phyloP scores from a whole-genome alignment of 2,329 filamentous ascomycete genomes.

The Aspergillus clavatus region DNA sequence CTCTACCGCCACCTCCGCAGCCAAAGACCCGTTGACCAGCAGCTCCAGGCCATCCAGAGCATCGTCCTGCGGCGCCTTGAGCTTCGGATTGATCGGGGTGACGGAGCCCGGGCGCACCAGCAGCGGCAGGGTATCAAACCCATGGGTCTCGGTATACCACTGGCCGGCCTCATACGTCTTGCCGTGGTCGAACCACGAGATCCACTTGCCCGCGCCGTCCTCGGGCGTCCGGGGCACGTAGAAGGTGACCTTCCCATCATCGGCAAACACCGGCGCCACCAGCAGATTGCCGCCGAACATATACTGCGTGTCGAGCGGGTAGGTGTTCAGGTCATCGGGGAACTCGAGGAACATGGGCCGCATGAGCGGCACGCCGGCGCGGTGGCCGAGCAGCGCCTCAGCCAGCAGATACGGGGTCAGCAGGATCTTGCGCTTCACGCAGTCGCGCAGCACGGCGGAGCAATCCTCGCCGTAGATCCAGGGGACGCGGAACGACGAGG shows the following conservation, averaged over 20 bases:
- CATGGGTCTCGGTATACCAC: constrained; percentile 59
- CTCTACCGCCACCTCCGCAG: constrained; percentile 18
- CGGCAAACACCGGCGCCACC: constrained; percentile 60
- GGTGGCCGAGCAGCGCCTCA: constrained; percentile 48
- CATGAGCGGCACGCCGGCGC: constrained; percentile 57
- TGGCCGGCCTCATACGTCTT: constrained; percentile 38
- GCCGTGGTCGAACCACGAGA: constrained; percentile 44
- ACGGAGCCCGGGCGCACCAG: constrained; percentile 49
- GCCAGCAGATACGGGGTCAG: constrained; percentile 57
- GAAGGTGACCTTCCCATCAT: constrained; percentile 60
- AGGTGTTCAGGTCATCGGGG: constrained; percentile 63
- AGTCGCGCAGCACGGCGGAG: constrained; percentile 51
- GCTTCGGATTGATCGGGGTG: constrained; percentile 23
- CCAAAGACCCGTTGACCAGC: constrained; percentile 26
- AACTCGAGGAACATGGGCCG: constrained; percentile 66
- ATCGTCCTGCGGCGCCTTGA: constrained; percentile 26
- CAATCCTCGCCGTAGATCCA: constrained; percentile 67
- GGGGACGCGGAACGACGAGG: constrained; percentile 66
- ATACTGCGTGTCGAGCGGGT: constrained; percentile 66
- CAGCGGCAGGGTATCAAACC: constrained; percentile 55
- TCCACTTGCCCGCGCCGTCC: constrained; percentile 47
- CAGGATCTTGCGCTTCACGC: constrained; percentile 50
- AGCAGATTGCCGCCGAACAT: constrained; percentile 65
- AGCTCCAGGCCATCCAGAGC: constrained; percentile 27
- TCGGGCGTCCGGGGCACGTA: constrained; percentile 53